Evolutionary conservation across 495 filamentous ascomycete species (phyloP).

Genomic region (Parathielavia hyrcaniae): DNA sequence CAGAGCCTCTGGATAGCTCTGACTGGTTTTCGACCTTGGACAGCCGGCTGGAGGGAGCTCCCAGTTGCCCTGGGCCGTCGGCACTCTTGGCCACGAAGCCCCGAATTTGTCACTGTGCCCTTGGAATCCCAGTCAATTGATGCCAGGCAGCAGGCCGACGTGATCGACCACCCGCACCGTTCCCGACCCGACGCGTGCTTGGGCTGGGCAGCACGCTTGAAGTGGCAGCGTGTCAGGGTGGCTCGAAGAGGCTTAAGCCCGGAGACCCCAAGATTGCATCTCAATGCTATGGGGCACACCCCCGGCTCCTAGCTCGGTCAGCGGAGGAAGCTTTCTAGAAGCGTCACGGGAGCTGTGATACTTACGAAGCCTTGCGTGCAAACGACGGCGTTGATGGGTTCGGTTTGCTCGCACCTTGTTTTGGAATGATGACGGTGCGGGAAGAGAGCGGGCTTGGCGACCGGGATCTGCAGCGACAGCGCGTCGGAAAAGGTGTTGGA

Average conservation of each 20-base stretch:
- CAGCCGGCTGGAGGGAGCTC: too few species aligned
- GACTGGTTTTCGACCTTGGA: too few species aligned
- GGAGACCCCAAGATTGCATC: conserved; percentile 42
- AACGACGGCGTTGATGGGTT: background rate
- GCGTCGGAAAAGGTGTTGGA: conserved; percentile 17
- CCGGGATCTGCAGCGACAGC: conserved; percentile 8
- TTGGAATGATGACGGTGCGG: background rate
- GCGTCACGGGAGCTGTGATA: background rate
- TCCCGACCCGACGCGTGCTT: conserved; percentile 19
- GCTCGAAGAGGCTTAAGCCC: conserved; percentile 26
- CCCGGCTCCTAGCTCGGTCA: conserved; percentile 6
- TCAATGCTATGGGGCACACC: conserved; percentile 34
- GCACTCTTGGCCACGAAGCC: too few species aligned
- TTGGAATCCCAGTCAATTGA: conserved; percentile 16
- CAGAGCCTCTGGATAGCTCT: too few species aligned
- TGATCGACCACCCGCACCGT: conserved; percentile 12
- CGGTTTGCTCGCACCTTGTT: background rate
- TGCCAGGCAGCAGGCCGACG: conserved; percentile 4
- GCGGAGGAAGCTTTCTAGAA: background rate
- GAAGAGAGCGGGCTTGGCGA: conserved; percentile 22
- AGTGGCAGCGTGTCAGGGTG: conserved; percentile 17
- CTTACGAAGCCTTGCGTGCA: background rate
- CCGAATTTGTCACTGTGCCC: background rate
- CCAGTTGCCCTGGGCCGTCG: too few species aligned
- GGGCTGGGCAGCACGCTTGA: conserved; percentile 24